phyloP scores from a whole-genome alignment of 176 grass and related monocot species.

The Elaeis guineensis region DNA sequence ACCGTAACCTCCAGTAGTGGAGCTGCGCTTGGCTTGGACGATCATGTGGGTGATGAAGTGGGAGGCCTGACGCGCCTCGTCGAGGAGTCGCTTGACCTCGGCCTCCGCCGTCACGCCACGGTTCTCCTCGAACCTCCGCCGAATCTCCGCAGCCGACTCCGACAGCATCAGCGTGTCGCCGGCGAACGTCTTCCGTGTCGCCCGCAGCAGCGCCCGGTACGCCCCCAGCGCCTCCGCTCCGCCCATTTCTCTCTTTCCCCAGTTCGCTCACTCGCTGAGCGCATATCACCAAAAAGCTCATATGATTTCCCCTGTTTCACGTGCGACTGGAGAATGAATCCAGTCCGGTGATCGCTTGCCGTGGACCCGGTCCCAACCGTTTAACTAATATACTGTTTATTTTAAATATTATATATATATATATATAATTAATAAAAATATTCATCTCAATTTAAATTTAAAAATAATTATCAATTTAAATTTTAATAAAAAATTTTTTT shows the following conservation, averaged over 20 bases:
- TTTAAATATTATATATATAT: too few relatives aligned
- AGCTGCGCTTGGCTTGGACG: constrained; percentile 60
- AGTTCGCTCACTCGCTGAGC: too few relatives aligned
- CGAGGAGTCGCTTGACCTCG: constrained; percentile 34
- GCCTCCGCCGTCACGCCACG: constrained; percentile 34
- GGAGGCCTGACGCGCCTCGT: constrained; percentile 67
- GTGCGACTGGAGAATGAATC: too few relatives aligned
- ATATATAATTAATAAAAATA: too few relatives aligned
- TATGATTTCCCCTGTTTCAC: too few relatives aligned
- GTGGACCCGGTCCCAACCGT: too few relatives aligned
- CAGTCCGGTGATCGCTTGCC: too few relatives aligned
- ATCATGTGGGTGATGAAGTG: constrained; percentile 91
- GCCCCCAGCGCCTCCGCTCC: constrained; percentile 50
- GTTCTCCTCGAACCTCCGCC: constrained; percentile 73
- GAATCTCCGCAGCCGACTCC: constrained; percentile 80
- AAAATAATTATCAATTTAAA: too few relatives aligned
- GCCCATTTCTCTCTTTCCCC: constrained; percentile 7
- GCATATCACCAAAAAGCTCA: too few relatives aligned
- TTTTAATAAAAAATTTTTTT: too few relatives aligned
- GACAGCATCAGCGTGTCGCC: constrained; percentile 70
- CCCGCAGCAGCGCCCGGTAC: constrained; percentile 67
- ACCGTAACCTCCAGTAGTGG: constrained; percentile 67
- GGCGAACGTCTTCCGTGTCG: constrained; percentile 67
- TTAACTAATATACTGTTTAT: too few relatives aligned
- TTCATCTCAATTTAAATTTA: too few relatives aligned